Conservation (phyloP, 257 asterid species). For the Cruciata laevipes region DNA sequence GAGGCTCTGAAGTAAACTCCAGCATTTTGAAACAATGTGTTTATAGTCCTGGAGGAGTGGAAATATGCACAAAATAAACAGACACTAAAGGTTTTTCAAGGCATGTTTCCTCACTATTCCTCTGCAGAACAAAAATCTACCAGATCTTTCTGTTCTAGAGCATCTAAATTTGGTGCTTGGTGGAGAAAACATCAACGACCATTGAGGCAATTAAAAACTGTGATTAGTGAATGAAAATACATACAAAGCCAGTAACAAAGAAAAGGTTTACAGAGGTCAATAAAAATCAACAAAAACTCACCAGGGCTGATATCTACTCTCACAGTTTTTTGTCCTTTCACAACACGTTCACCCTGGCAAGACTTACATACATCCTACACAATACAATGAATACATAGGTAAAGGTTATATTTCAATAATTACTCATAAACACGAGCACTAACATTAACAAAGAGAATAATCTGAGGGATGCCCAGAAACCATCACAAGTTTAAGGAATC, state of each 20-base stretch:
- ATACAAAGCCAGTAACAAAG: background rate
- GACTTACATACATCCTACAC: slow-evolving; percentile 72
- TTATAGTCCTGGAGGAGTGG: background rate
- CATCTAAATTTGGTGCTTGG: background rate
- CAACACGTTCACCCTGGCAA: slow-evolving; percentile 72
- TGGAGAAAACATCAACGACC: background rate
- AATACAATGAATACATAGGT: slow-evolving; percentile 6
- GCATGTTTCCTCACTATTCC: background rate
- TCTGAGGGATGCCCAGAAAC: background rate
- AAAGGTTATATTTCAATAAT: background rate
- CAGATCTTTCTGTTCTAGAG: background rate
- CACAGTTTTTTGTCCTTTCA: slow-evolving; percentile 63
- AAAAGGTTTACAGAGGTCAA: background rate
- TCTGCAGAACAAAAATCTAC: background rate
- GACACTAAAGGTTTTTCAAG: background rate
- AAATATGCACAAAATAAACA: background rate
- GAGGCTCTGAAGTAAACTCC: background rate
- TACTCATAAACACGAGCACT: background rate
- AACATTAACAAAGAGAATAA: too few species aligned
- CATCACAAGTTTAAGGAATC: background rate
- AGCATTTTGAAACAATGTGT: background rate
- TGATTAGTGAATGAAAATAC: background rate
- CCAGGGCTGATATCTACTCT: slow-evolving; percentile 79
- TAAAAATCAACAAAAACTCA: slow-evolving; percentile 15
- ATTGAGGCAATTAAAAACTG: too few species aligned